Conservation (phyloP, 1,284 basidiomycete species). For the Bondarzewia mesenterica region DNA sequence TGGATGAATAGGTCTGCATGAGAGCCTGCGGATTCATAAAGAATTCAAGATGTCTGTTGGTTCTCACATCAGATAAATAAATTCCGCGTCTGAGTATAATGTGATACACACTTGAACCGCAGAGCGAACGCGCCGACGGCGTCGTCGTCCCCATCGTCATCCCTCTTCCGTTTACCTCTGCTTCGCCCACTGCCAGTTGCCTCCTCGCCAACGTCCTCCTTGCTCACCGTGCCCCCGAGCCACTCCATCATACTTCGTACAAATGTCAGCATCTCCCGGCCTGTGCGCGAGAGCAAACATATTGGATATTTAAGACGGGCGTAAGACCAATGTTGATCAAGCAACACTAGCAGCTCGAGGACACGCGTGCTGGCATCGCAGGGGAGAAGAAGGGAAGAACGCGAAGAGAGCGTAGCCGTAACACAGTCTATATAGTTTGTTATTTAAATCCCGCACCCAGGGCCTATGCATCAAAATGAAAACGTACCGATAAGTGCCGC, state of each 20-base stretch:
- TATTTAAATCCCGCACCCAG: constrained; percentile 8
- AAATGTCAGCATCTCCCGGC: constrained; percentile 90
- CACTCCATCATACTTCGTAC: constrained; percentile 98
- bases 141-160: constrained; percentile 66
- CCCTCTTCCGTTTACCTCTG: constrained; percentile 48
- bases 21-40: constrained; percentile 80
- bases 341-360: constrained; percentile 87
- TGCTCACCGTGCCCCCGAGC: constrained; percentile 90
- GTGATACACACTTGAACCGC: constrained; percentile 53
- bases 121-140: constrained; percentile 70
- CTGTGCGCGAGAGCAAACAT: constrained; percentile 86
- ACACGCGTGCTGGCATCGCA: constrained; percentile 92
- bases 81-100: background rate
- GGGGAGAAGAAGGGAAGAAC: constrained; percentile 81
- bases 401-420: constrained; percentile 71
- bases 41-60: constrained; percentile 76
- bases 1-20: constrained; percentile 74
- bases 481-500: constrained; percentile 77
- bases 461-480: background rate
- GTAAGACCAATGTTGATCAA: constrained; percentile 98
- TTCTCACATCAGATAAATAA: background rate
- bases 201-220: constrained; percentile 80
- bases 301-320: constrained; percentile 77
- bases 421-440: constrained; percentile 59
- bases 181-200: constrained; percentile 47